Conservation (phyloP, 495 filamentous ascomycete genomes). For the Xylaria palmicola region DNA sequence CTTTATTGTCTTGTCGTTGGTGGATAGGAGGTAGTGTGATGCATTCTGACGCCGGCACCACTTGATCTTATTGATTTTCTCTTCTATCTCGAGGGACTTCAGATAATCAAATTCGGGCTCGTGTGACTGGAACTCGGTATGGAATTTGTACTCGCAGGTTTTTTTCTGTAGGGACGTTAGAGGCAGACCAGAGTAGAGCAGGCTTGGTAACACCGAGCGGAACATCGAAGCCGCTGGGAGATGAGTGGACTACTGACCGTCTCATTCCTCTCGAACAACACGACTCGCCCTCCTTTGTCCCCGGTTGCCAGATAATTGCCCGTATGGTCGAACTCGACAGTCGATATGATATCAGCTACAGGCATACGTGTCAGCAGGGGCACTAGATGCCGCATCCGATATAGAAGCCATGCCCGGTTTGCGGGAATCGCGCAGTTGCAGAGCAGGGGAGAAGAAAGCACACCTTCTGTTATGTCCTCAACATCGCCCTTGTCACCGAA, state of each 20-base stretch:
- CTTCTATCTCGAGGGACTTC: conserved; percentile 98
- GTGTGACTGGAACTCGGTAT: conserved; percentile 99
- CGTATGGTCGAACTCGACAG: conserved; percentile 98
- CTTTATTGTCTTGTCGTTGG: conserved; percentile 99
- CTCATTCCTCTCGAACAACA: conserved; percentile 96
- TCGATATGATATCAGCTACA: conserved; percentile 97
- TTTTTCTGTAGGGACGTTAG: conserved; percentile 72
- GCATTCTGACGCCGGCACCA: conserved; percentile 98
- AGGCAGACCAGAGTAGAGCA: no score
- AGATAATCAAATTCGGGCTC: conserved; percentile 99
- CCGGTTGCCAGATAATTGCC: conserved; percentile 97
- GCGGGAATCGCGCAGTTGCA: background rate
- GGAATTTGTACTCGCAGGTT: conserved; percentile 99
- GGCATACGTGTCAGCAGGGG: conserved; percentile 20
- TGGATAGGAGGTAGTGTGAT: conserved; percentile 96
- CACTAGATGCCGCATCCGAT: background rate
- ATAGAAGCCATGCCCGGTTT: background rate
- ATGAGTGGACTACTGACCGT: no score
- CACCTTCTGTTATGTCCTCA: conserved; percentile 99
- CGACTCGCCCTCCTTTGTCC: conserved; percentile 95
- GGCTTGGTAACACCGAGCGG: no score
- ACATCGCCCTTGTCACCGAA: conserved; percentile 99
- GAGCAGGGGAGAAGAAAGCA: conserved; percentile 8
- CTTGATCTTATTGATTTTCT: conserved; percentile 99
- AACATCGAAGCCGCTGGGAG: no score